phyloP scores from a whole-genome alignment of 306 rosid genomes.

The Betula pendula region DNA sequence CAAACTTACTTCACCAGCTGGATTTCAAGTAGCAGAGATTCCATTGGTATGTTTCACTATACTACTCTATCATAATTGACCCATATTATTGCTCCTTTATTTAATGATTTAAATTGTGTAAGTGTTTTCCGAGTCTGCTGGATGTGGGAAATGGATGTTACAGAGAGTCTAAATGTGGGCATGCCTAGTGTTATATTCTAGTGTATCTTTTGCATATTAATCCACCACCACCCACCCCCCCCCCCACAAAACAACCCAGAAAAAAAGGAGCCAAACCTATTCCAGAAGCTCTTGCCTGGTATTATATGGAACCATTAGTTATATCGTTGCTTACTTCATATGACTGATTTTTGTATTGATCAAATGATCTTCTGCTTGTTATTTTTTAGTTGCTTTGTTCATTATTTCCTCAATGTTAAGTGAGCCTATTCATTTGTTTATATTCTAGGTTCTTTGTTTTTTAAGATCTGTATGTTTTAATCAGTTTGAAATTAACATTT shows the following conservation, averaged over 20 bases:
- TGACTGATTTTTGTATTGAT: neutral
- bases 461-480: neutral
- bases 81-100: neutral
- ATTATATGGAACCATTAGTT: neutral
- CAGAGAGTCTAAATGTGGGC: neutral
- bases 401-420: neutral
- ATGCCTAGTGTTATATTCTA: neutral
- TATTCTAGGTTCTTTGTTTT: neutral
- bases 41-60: conserved; percentile 67
- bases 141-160: neutral
- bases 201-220: neutral
- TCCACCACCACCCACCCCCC: neutral
- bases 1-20: conserved; percentile 90
- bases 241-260: neutral
- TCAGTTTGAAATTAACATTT: neutral
- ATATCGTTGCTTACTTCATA: neutral
- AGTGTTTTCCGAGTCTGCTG: neutral
- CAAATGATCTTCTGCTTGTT: neutral
- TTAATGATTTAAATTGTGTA: neutral
- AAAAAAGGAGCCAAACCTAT: neutral
- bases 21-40: conserved; percentile 95
- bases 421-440: neutral
- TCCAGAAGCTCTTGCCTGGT: neutral
- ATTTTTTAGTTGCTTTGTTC: neutral
- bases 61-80: neutral